Base-by-base conservation (phyloP, 352 stramenopile species). In the Pythium utonaiense region DNA sequence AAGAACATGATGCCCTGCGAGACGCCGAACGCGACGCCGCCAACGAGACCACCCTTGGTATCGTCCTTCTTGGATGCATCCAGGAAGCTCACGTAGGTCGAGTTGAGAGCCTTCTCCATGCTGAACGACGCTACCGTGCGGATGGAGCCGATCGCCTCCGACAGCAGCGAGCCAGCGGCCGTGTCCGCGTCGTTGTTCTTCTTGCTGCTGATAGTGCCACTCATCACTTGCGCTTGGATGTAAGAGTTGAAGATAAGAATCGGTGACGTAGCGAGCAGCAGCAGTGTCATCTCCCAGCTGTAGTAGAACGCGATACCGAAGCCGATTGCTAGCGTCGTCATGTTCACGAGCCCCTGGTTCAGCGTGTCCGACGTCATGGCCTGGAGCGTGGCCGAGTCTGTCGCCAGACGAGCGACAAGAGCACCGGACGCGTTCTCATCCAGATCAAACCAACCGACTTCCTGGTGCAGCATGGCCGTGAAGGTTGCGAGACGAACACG, bases 391-490 rank as follows among this genome's bases (percentile, higher is more conserved):
- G 83, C 75, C 7, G 80, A 85, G 62, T 96, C 88, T 0, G 73
- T 89, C 0, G 86, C 69, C 7, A 96, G 74, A 0, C 82, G 71
- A 25, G 75, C 67, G 0, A 83, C 74, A 9, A 96, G 68, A 0
- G 82, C 82, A 0, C 85, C 84, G 0, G 82, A 75, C 5, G 71
- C 69, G 63, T 94, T 89, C 9, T 75, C 62, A n/a, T 83, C 64
- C 27, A 62, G 30, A 41, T 95, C 85, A 36, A 91, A 94, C 77
- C 83, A 95, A 3, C 69, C 80, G 22, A 93, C 66, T 31, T 95
- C 83, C 53, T 92, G 84, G 3, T 58, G 55, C 30, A 96, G 63
- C 68, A 95, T 92, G 6, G 73, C 62, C 9, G 54, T 19, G 54
- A 88, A 93, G 19, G 74, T 72, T 3, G 47, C 31, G 1, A 51